phyloP scores from a whole-genome alignment of 2,329 filamentous ascomycete species.

The Alternaria triticimaculans region DNA sequence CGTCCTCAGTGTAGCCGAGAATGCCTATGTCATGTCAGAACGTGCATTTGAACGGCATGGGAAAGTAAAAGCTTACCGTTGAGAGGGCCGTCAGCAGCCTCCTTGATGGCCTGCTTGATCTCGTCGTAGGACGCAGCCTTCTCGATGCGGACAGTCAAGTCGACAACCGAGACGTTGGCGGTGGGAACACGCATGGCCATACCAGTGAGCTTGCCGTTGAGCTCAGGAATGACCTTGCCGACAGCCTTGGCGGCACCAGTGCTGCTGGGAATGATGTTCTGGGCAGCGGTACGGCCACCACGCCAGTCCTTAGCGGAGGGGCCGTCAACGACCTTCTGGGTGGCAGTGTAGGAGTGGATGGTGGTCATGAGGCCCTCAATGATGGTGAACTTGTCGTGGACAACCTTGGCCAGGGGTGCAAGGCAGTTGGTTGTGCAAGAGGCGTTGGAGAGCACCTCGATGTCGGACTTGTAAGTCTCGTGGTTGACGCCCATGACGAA shows the following conservation, averaged over 20 bases:
- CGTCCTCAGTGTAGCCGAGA: slow-evolving; percentile 95
- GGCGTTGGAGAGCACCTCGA: slow-evolving; percentile 97
- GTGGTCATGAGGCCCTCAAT: slow-evolving; percentile 99
- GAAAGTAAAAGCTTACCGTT: slow-evolving; percentile 70
- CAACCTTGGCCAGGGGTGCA: slow-evolving; percentile 98
- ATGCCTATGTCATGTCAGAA: slow-evolving; percentile 66
- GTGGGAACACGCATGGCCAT: slow-evolving; percentile 99
- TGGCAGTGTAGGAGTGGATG: slow-evolving; percentile 99
- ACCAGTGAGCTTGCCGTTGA: slow-evolving; percentile 99
- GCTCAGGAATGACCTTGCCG: slow-evolving; percentile 97
- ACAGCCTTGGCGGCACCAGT: slow-evolving; percentile 99
- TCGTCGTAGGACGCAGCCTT: slow-evolving; percentile 87
- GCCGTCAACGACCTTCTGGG: slow-evolving; percentile 99
- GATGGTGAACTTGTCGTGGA: slow-evolving; percentile 98
- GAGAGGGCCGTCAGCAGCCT: slow-evolving; percentile 79
- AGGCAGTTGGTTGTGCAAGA: slow-evolving; percentile 99
- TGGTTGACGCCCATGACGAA: slow-evolving; percentile 99
- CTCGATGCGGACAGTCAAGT: slow-evolving; percentile 92
- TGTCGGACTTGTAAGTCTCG: slow-evolving; percentile 86
- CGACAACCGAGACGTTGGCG: slow-evolving; percentile 98
- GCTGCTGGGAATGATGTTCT: slow-evolving; percentile 99
- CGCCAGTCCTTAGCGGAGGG: slow-evolving; percentile 99
- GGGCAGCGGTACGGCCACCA: slow-evolving; percentile 96
- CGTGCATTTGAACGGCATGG: neutral
- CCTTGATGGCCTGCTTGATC: slow-evolving; percentile 91